Conservation (phyloP, 2,329 filamentous ascomycete species). For the Paecilomyces formosus region DNA sequence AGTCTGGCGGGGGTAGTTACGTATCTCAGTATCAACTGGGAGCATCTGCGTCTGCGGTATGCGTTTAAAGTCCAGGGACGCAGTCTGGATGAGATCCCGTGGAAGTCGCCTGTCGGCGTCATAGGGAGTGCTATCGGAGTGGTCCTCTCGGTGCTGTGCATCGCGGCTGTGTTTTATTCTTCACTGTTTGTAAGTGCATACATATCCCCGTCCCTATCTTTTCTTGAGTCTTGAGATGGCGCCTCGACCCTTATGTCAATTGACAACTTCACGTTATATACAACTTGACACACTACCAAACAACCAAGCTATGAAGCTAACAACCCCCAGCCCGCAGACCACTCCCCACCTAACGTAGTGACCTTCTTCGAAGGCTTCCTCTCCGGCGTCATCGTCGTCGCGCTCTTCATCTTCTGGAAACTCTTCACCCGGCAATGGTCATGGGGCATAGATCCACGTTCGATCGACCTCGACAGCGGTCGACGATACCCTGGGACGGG, state of each 20-base stretch:
- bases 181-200: constrained; percentile 7
- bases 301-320: too few relatives aligned
- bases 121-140: constrained; percentile 58
- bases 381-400: constrained; percentile 37
- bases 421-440: constrained; percentile 9
- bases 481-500: not conserved
- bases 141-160: constrained; percentile 45
- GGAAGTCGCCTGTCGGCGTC: constrained; percentile 53
- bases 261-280: not conserved
- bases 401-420: constrained; percentile 36
- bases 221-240: too few relatives aligned
- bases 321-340: not conserved
- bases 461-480: not conserved
- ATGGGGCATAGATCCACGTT: not conserved
- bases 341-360: constrained; percentile 24
- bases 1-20: constrained; percentile 58
- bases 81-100: constrained; percentile 58
- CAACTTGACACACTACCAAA: too few relatives aligned
- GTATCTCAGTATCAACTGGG: constrained; percentile 58
- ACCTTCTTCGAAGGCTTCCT: constrained; percentile 43
- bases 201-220: not conserved
- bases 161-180: constrained; percentile 44
- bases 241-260: not conserved
- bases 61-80: constrained; percentile 55
- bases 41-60: constrained; percentile 60